Conservation (phyloP, 345 rosid genomes). For the Litchi chinensis region DNA sequence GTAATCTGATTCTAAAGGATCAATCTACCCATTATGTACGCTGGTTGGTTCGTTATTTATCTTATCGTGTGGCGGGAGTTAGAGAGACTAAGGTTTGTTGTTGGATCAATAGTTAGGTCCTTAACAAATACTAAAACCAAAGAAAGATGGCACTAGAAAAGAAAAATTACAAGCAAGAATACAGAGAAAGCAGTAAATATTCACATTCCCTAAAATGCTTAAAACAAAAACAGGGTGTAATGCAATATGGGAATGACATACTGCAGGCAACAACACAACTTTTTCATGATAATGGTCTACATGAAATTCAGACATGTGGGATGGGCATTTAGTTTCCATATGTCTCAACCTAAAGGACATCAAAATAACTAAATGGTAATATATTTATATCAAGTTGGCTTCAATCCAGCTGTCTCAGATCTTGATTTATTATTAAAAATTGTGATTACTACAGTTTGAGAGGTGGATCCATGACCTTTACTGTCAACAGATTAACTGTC, state of each 20-base stretch:
- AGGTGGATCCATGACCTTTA: not conserved
- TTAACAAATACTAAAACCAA: not conserved
- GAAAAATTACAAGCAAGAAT: not conserved
- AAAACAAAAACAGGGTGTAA: no score
- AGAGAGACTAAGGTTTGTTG: no score
- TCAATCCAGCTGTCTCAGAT: not conserved
- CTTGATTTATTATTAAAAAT: not conserved
- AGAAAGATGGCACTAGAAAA: not conserved
- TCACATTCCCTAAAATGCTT: not conserved
- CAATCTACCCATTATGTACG: no score
- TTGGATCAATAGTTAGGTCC: no score
- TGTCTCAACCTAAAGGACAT: not conserved
- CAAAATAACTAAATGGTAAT: constrained; percentile 1
- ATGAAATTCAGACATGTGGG: not conserved
- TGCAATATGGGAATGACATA: not conserved
- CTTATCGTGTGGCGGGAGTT: no score
- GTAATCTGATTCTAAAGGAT: no score
- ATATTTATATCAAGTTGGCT: not conserved
- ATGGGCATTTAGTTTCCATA: not conserved
- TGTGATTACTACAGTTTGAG: not conserved
- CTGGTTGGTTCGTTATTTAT: no score
- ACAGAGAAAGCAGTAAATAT: not conserved
- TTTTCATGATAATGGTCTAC: not conserved
- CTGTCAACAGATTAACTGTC: not conserved
- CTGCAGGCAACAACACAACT: not conserved